These are phyloP conservation scores for Zelonia costaricensis DNA, from an alignment of 208 protist genomes.

Conservation along the genomic window DNA sequence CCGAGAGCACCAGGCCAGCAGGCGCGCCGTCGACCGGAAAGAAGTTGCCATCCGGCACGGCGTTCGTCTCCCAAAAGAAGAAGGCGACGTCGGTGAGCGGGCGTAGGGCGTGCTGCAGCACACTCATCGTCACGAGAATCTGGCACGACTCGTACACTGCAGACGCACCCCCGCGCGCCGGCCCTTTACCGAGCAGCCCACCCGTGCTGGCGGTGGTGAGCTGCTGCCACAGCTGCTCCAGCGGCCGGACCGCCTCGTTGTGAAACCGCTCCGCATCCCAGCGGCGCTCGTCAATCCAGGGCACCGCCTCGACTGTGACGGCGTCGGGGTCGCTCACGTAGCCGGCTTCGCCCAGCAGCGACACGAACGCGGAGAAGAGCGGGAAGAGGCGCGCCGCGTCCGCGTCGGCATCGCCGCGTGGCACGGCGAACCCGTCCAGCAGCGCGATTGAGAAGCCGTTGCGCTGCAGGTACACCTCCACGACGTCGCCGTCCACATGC, in stretches of 20 bases:
- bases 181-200: not conserved
- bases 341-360: conserved; percentile 15
- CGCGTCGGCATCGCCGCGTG: conserved; percentile 15
- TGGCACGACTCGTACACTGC: conserved; percentile 32
- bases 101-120: conserved; percentile 45
- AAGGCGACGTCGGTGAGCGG: conserved; percentile 49
- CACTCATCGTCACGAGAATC: conserved; percentile 29
- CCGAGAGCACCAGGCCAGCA: conserved; percentile 12
- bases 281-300: conserved; percentile 21
- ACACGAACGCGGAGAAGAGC: conserved; percentile 11
- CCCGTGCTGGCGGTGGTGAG: not conserved
- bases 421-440: conserved; percentile 21
- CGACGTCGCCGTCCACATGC: conserved; percentile 14
- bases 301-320: conserved; percentile 9
- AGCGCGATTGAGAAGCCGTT: conserved; percentile 28
- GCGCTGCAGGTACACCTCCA: conserved; percentile 32
- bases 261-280: conserved; percentile 24
- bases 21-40: conserved; percentile 29
- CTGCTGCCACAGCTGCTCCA: conserved; percentile 28
- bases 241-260: conserved; percentile 12
- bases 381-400: conserved; percentile 22
- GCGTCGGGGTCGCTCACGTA: conserved; percentile 1
- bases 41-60: conserved; percentile 55
- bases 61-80: conserved; percentile 50
- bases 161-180: conserved; percentile 4